Evolutionary conservation across 306 rosid species (phyloP), one percentile per base, ranked within the genome.

Genomic region (Morella rubra): DNA sequence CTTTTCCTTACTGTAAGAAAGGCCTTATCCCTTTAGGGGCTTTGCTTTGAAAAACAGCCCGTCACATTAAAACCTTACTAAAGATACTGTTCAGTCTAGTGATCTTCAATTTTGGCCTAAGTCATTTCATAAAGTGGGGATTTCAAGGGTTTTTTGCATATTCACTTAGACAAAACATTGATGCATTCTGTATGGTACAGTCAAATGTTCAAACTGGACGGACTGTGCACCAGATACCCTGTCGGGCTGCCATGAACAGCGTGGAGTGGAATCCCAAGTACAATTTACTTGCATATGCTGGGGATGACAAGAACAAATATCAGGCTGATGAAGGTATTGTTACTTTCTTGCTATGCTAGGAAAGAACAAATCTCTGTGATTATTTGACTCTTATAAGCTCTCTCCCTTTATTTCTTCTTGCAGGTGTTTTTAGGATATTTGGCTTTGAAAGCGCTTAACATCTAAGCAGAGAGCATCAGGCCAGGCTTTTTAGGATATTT

Each of bases 171-270:
- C 10, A 56, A 20, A 32, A 56, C 10, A 59, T 3, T 27, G 45
- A 71, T 16, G 12, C 41, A 40, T 27, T 58, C 68, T 82, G 67
- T 58, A 0, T 80, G 73, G 59, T 69, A 76, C 88, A 95, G 98
- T 86, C 98, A 2, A 95, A 89, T 78, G 86, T 90, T 75, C 86
- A 86, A 59, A 86, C 93, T 16, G 97, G 97, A 74, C 86, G 89
- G 83, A 90, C 96, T 1, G 90, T 92, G 52, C 97, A 91, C 85
- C 98, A 91, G 77, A 94, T 94, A 85, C 90, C 96, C 9, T 94
- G 96, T 27, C 91, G 95, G 77, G 97, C 97, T 64, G 98, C 98
- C n/a, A 92, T 90, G 97, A 94, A 94, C 83, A 94, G 97, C 40
- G 97, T 94, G 76, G 98, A 94, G 75, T 94, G 97, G 97, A 92